Evolutionary conservation across 2,329 filamentous ascomycete genomes (phyloP).

Genomic region (Pyrenochaeta sp.): DNA sequence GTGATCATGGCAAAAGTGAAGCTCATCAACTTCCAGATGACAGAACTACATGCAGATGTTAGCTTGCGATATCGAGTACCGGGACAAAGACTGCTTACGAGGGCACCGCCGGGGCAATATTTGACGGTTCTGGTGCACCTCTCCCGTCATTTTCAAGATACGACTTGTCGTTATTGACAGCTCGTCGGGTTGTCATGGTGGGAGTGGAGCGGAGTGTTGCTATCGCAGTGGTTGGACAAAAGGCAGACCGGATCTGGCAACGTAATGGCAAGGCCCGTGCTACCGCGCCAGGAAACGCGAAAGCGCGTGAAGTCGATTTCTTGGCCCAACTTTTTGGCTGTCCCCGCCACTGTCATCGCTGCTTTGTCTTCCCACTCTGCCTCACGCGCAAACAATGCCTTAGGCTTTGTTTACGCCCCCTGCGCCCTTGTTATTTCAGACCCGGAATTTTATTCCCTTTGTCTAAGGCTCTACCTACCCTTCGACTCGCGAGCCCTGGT

Average conservation of each 20-base stretch:
- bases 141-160: conserved; percentile 57
- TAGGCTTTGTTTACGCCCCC: conserved; percentile 17
- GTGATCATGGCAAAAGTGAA: conserved; percentile 94
- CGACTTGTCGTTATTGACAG: conserved; percentile 70
- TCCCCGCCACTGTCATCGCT: conserved; percentile 14
- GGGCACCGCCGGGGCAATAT: conserved; percentile 83
- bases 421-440: conserved; percentile 21
- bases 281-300: conserved; percentile 15
- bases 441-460: conserved; percentile 6
- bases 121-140: conserved; percentile 62
- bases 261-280: conserved; percentile 25
- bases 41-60: conserved; percentile 64
- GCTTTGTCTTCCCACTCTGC: conserved; percentile 6
- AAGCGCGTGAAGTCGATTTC: conserved; percentile 14
- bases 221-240: conserved; percentile 1
- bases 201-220: conserved; percentile 4
- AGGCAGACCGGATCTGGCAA: conserved; percentile 16
- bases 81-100: conserved; percentile 62
- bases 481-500: not conserved
- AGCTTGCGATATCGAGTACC: too few relatives aligned
- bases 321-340: conserved; percentile 18
- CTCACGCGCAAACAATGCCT: conserved; percentile 13
- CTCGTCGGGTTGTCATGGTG: conserved; percentile 74
- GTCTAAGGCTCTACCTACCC: too few relatives aligned
- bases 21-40: conserved; percentile 87